Evolutionary conservation across 306 rosid species (phyloP), one percentile per base, ranked within the genome.

Genomic region (Alnus rubra): DNA sequence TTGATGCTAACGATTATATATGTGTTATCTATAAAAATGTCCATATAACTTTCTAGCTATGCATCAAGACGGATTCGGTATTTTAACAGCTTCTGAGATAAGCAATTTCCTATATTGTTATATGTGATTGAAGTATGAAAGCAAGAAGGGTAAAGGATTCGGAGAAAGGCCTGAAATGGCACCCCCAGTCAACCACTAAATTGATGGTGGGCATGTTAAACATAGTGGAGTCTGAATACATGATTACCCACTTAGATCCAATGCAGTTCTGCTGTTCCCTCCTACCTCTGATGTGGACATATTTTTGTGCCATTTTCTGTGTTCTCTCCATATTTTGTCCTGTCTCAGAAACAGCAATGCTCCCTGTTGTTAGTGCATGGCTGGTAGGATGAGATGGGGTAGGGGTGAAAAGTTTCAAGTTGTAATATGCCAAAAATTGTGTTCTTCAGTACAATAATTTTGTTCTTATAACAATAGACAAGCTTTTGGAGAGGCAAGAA

Each of bases 221-320:
- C 47, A 9, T 56, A 52, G 78, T 83, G 81, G 84, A 48, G 33
- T 30, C 76, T 76, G 84, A 80, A 76, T 76, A 54, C 35, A 45
- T 55, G 12, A 54, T 78, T 56, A 54, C 67, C 76, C 84, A 83
- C 75, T 79, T 33, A 45, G 37, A 83, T 79, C 30, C n/a, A 42
- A 53, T 54, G 15, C 15, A 30, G 70, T 35, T 53, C 70, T 37
- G 16, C 39, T 75, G 28, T 39, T 23, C 51, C 35, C 63, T 47
- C 45, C 45, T 42, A 42, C 45, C 5, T 42, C 45, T 42, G 45
- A 42, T 42, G 59, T 19, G 50, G 28, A 74, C 14, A 16, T 78
- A 70, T n/a, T 65, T 56, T 56, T 30, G 42, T 67, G 42, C 64
- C 13, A 47, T 45, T 79, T 74, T 68, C 12, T 67, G 3, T 4